Conservation (phyloP, 2,329 filamentous ascomycete species). For the Pseudopyrenochaeta lycopersici region DNA sequence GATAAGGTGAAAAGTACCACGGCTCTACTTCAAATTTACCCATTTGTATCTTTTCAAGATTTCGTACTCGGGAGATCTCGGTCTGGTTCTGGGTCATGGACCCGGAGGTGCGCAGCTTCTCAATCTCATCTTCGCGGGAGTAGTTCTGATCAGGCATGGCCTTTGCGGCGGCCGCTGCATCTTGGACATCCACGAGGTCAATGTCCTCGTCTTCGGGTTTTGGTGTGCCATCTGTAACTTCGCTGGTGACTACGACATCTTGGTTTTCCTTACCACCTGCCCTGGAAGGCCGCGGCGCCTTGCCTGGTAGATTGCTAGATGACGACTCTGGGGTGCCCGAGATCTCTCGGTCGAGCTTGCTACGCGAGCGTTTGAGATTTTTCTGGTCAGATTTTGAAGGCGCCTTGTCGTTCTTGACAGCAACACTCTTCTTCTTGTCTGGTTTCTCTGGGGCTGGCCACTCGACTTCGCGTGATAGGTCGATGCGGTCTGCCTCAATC, state of each 20-base stretch:
- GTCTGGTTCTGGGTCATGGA: conserved; percentile 99
- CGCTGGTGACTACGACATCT: conserved; percentile 58
- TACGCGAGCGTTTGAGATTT: conserved; percentile 57
- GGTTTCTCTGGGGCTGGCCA: conserved; percentile 93
- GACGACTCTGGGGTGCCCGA: conserved; percentile 64
- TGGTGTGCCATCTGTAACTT: conserved; percentile 59
- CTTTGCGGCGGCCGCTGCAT: conserved; percentile 63
- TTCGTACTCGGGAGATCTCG: conserved; percentile 94
- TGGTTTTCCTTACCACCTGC: conserved; percentile 69
- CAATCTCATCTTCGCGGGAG: conserved; percentile 89
- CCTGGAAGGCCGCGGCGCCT: conserved; percentile 61
- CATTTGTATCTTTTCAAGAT: conserved; percentile 93
- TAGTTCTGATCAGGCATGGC: conserved; percentile 64
- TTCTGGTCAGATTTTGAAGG: conserved; percentile 57
- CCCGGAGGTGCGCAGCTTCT: conserved; percentile 91
- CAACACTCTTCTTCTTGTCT: conserved; percentile 80
- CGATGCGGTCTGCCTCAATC: conserved; percentile 83
- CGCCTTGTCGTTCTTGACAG: conserved; percentile 51
- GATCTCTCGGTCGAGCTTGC: conserved; percentile 61
- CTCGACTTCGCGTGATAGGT: conserved; percentile 90
- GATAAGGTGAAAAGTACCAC: conserved; percentile 99
- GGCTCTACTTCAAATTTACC: conserved; percentile 91
- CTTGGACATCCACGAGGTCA: conserved; percentile 62
- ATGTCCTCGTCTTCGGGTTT: conserved; percentile 61
- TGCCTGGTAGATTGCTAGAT: conserved; percentile 58